phyloP scores from a whole-genome alignment of 2,329 filamentous ascomycete genomes.

The Arachnomyces sp. region DNA sequence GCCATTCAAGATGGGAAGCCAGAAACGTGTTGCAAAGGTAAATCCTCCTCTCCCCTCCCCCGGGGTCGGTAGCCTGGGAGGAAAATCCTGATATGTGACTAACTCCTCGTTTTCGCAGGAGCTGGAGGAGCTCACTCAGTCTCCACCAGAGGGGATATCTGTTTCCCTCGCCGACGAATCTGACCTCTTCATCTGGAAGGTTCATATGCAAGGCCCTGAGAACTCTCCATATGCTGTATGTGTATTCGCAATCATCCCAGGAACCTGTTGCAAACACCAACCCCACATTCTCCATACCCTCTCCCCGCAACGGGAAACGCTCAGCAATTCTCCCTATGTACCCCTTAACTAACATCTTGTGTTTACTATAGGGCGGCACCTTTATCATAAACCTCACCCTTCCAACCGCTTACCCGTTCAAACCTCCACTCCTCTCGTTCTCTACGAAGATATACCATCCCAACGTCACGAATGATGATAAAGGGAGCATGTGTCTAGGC shows the following conservation, averaged over 20 bases:
- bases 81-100: background rate
- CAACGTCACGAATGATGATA: constrained; percentile 80
- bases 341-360: constrained; percentile 1
- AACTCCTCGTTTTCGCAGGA: constrained; percentile 40
- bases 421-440: constrained; percentile 72
- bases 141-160: constrained; percentile 49
- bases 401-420: constrained; percentile 81
- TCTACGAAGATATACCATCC: constrained; percentile 90
- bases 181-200: constrained; percentile 60
- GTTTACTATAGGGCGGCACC: constrained; percentile 51
- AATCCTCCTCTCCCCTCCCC: constrained; percentile 4
- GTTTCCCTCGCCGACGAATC: constrained; percentile 53
- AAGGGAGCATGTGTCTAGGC: constrained; percentile 76
- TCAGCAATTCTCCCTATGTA: constrained; percentile 1
- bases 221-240: constrained; percentile 57
- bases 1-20: constrained; percentile 29
- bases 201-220: constrained; percentile 57
- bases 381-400: constrained; percentile 68
- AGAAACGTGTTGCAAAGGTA: constrained; percentile 43
- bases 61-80: background rate
- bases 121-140: constrained; percentile 48
- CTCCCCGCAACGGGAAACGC: constrained; percentile 1
- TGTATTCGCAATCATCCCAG: constrained; percentile 9
- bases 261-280: background rate
- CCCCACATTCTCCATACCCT: background rate